Base-by-base conservation (phyloP, 1,284 basidiomycete genomes). In the Cystobasidium sp. region DNA sequence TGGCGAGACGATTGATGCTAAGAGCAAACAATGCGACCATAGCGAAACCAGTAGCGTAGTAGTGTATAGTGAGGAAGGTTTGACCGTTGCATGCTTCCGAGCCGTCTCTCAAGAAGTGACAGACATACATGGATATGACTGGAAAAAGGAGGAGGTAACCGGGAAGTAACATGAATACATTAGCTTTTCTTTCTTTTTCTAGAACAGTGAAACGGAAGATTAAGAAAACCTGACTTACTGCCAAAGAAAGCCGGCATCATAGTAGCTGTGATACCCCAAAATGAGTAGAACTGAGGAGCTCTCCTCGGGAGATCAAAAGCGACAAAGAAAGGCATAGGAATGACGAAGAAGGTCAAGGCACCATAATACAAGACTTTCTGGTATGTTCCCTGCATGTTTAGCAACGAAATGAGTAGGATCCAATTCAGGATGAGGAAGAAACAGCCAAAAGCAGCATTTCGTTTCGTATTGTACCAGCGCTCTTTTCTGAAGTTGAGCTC, bases 1-100 rank as follows among this genome's bases (percentile, higher is more conserved):
- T 89, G n/a, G 88, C 86, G 51, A 90, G 82, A 22, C 92, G 85
- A 74, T 89, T 87, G 78, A 90, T 83, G 77, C 88, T 87, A 68
- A 94, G 81, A 2, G 90, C 91, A 79, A 94, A 91, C 9, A 94
- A 82, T 1, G 88, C 91, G 52, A 94, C 88, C 0, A 88, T 89
- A 78, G 91, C 91, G 24, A 91, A 82, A 12, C 88, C 91, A 76
- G 88, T 84, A 12, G 84, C 83, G 78, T 85, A 86, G 77, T 85
- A 85, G 61, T 63, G 18, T 41, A 58, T 84, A 44, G 84, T 85
- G 62, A 90, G 79, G 63, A 73, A 73, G 12, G 43, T 65, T 47
- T 73, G 56, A 56, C 70, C 70, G 20, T 49, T 49, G 70, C 70
- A 73, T 6, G 51, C 46, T 47, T 16, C 53, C 14, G 59, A 44